These are phyloP conservation scores for Choricystis sp. DNA, from an alignment of 139 green algal species.

Conservation along the genomic window DNA sequence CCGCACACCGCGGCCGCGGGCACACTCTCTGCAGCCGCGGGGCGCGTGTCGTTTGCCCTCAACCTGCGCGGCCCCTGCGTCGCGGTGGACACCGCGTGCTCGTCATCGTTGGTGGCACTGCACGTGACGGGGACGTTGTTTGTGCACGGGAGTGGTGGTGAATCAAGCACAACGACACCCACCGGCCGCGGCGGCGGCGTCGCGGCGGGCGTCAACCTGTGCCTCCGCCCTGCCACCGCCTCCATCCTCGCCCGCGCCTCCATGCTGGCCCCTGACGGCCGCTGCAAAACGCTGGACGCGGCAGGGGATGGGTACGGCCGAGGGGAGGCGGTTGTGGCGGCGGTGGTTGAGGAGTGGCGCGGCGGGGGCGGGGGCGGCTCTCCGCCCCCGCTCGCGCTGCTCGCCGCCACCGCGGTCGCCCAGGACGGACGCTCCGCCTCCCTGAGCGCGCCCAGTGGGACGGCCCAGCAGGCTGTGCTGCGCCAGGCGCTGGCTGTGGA, in stretches of 20 bases:
- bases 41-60: constrained; percentile 60
- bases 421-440: constrained; percentile 74
- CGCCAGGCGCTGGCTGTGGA: constrained; percentile 11
- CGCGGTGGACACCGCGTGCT: constrained; percentile 54
- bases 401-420: constrained; percentile 53
- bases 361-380: background rate
- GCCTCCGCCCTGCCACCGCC: constrained; percentile 33
- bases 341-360: background rate
- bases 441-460: constrained; percentile 76
- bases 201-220: constrained; percentile 60
- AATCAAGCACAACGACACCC: background rate
- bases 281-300: constrained; percentile 67
- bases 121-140: constrained; percentile 9
- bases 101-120: constrained; percentile 53
- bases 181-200: constrained; percentile 4
- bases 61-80: constrained; percentile 44
- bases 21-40: constrained; percentile 31
- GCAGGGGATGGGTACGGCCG: constrained; percentile 66
- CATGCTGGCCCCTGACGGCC: constrained; percentile 57
- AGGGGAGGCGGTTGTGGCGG: constrained; percentile 28
- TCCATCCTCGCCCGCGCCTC: constrained; percentile 32
- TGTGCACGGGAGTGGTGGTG: too few species aligned
- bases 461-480: constrained; percentile 64
- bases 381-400: constrained; percentile 9
- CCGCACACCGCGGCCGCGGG: constrained; percentile 23